These are phyloP conservation scores for Penicillium hesseltinei DNA, from an alignment of 2,329 filamentous ascomycete genomes.

Conservation along the genomic window DNA sequence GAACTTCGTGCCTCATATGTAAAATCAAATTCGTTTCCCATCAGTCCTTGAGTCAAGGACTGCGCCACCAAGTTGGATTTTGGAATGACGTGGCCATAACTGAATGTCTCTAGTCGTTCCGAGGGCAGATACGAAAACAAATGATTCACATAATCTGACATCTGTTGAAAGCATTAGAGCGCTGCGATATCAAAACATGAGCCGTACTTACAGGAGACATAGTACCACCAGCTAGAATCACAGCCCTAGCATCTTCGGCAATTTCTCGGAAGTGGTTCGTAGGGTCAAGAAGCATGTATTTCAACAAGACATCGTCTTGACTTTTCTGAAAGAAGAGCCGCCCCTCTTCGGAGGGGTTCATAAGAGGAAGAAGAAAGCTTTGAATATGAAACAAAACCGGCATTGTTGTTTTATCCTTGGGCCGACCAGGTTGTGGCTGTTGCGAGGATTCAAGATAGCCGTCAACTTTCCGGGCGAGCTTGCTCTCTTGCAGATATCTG, in stretches of 20 bases:
- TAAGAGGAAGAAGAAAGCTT: slow-evolving; percentile 73
- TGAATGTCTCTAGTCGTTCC: slow-evolving; percentile 71
- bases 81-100: slow-evolving; percentile 93
- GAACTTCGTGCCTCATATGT: slow-evolving; percentile 75
- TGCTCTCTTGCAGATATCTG: slow-evolving; percentile 85
- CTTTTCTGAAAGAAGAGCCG: slow-evolving; percentile 57
- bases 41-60: slow-evolving; percentile 57
- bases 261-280: slow-evolving; percentile 88
- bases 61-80: slow-evolving; percentile 75
- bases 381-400: slow-evolving; percentile 63
- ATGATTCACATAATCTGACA: slow-evolving; percentile 83
- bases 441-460: slow-evolving; percentile 71
- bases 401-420: slow-evolving; percentile 35
- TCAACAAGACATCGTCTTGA: slow-evolving; percentile 59
- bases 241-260: slow-evolving; percentile 76
- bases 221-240: slow-evolving; percentile 89
- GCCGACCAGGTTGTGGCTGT: slow-evolving; percentile 44
- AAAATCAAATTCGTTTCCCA: slow-evolving; percentile 70
- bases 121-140: slow-evolving; percentile 73
- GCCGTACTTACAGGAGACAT: slow-evolving; percentile 72
- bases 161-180: slow-evolving; percentile 44
- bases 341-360: slow-evolving; percentile 73
- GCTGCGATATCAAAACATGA: neutral
- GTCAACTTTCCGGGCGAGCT: slow-evolving; percentile 90
- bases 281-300: slow-evolving; percentile 86